Percentiles rank a stretch among this genome's conserved stretches.
phyloP scores from a whole-genome alignment of 78 protist species.

The Dictyostelium intermedium region DNA sequence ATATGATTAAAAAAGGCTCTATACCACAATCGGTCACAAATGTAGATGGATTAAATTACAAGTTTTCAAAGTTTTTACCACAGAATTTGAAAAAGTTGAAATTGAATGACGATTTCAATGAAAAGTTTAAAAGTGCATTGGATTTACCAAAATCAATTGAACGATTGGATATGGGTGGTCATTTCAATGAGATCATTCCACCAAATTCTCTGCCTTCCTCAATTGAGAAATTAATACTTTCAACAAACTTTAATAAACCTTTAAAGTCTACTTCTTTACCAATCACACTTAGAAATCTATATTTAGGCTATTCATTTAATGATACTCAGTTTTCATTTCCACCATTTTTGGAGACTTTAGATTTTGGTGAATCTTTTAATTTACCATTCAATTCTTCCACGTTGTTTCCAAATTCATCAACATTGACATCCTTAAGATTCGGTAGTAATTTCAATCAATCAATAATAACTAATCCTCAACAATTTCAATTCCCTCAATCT shows the following conservation, averaged over 20 bases:
- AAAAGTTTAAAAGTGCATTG: not conserved
- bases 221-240: not conserved
- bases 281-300: not conserved
- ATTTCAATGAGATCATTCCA: not conserved
- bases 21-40: not conserved
- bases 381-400: not conserved
- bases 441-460: not conserved
- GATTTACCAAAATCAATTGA: not conserved
- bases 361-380: not conserved
- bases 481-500: not conserved
- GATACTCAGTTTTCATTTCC: not conserved
- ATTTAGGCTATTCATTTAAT: not conserved
- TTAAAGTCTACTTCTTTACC: not conserved
- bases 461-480: not conserved
- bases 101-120: not conserved
- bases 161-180: not conserved
- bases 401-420: not conserved
- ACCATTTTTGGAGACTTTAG: not conserved
- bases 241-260: not conserved
- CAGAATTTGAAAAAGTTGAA: not conserved
- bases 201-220: not conserved
- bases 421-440: not conserved
- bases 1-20: not conserved
- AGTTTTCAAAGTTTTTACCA: not conserved
- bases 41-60: not conserved